These are phyloP conservation scores for Westerdykella sp. DNA, from an alignment of 2,329 filamentous ascomycete genomes.

Conservation along the genomic window DNA sequence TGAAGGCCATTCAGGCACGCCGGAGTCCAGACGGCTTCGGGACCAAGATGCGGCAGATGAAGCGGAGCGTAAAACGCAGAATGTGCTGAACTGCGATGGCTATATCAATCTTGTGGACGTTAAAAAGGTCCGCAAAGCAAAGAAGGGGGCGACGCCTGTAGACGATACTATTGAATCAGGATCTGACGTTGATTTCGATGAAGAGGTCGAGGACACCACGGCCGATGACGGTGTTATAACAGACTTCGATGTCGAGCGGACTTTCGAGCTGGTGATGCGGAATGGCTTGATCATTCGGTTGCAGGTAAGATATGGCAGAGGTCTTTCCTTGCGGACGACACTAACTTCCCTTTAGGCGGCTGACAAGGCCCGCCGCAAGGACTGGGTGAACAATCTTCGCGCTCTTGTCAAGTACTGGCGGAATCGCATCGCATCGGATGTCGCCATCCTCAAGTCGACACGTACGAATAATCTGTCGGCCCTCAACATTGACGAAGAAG, in stretches of 20 bases:
- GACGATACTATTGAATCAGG: constrained; percentile 49
- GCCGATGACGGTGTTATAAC: constrained; percentile 49
- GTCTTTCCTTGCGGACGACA: constrained; percentile 4
- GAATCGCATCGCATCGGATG: constrained; percentile 50
- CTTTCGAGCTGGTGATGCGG: constrained; percentile 56
- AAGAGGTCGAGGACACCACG: constrained; percentile 41
- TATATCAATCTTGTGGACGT: constrained; percentile 58
- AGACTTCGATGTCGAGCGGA: constrained; percentile 51
- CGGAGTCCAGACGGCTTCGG: constrained; percentile 43
- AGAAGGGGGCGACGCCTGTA: constrained; percentile 46
- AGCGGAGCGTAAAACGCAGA: constrained; percentile 52
- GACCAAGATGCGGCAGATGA: constrained; percentile 57
- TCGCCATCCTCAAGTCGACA: constrained; percentile 51
- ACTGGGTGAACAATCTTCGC: constrained; percentile 56
- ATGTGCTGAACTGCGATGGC: constrained; percentile 55
- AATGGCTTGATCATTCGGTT: constrained; percentile 58
- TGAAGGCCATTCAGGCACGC: constrained; percentile 36
- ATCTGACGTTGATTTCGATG: constrained; percentile 52
- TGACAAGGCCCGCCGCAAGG: constrained; percentile 50
- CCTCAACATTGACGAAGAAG: constrained; percentile 59
- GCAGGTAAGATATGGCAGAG: constrained; percentile 37
- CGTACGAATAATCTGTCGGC: constrained; percentile 53
- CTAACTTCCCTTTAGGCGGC: constrained; percentile 38
- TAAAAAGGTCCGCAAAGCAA: constrained; percentile 51
- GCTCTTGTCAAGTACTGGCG: constrained; percentile 58